Conservation (phyloP, 306 rosid genomes). For the Pachyrhizus erosus region DNA sequence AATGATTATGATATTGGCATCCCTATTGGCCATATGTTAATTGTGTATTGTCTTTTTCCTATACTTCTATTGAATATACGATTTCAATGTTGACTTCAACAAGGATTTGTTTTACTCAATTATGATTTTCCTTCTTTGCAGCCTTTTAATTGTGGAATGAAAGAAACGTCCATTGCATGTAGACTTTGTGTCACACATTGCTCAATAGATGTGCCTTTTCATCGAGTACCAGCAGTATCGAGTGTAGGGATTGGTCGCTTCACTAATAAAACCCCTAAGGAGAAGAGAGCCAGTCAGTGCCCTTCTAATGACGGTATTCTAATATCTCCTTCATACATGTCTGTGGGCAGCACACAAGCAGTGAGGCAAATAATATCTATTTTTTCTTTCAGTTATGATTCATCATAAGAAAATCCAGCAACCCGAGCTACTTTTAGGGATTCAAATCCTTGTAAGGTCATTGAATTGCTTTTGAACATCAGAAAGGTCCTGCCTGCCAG, state of each 20-base stretch:
- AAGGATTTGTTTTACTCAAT: neutral
- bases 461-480: constrained; percentile 29
- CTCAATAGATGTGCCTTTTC: neutral
- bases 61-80: neutral
- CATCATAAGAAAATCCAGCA: constrained; percentile 15
- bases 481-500: neutral
- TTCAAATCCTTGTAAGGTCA: constrained; percentile 16
- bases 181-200: constrained; percentile 6
- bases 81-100: neutral
- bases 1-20: neutral
- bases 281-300: no score
- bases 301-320: no score
- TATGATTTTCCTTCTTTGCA: constrained; percentile 10
- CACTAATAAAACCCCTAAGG: no score
- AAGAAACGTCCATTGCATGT: constrained; percentile 27
- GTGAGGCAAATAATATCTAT: constrained; percentile 21
- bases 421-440: constrained; percentile 9
- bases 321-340: neutral
- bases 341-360: constrained; percentile 8
- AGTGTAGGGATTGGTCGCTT: no score
- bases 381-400: neutral
- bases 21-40: neutral
- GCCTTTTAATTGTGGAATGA: neutral
- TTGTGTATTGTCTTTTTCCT: neutral
- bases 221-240: constrained; percentile 9